phyloP scores from a whole-genome alignment of 208 protist genomes.

The Leishmania major region DNA sequence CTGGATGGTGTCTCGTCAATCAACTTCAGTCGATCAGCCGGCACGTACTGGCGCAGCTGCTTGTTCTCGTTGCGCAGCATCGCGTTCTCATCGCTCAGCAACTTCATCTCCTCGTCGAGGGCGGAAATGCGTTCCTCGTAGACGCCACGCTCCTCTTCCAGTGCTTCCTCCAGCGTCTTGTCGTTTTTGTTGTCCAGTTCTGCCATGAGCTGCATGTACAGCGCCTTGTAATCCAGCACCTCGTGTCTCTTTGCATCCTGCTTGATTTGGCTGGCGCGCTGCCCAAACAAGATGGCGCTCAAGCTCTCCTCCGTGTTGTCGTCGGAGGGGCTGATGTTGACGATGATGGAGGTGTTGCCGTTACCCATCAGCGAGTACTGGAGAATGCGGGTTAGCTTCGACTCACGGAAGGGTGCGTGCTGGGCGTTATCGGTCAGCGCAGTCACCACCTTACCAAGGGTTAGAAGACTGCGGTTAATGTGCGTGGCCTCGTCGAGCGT shows the following conservation, averaged over 20 bases:
- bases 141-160: slow-evolving; percentile 71
- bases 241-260: slow-evolving; percentile 91
- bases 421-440: slow-evolving; percentile 84
- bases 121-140: slow-evolving; percentile 75
- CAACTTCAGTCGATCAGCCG: slow-evolving; percentile 36
- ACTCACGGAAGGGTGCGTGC: slow-evolving; percentile 91
- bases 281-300: slow-evolving; percentile 89
- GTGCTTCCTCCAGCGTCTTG: slow-evolving; percentile 63
- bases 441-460: slow-evolving; percentile 87
- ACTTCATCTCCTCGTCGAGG: slow-evolving; percentile 64
- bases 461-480: slow-evolving; percentile 97
- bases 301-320: slow-evolving; percentile 89
- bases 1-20: slow-evolving; percentile 26
- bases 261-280: slow-evolving; percentile 94
- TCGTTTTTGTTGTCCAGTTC: slow-evolving; percentile 89
- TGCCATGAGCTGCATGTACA: slow-evolving; percentile 88
- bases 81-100: slow-evolving; percentile 71
- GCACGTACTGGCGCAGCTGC: slow-evolving; percentile 35
- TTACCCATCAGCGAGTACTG: slow-evolving; percentile 93
- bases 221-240: slow-evolving; percentile 90
- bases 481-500: slow-evolving; percentile 94
- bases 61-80: slow-evolving; percentile 60
- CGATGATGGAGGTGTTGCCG: slow-evolving; percentile 90
- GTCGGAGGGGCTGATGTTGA: slow-evolving; percentile 88
- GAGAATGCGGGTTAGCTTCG: slow-evolving; percentile 95